Base-by-base conservation (phyloP, 768 basidiomycete genomes). In the Pleurotus citrinopileatus region DNA sequence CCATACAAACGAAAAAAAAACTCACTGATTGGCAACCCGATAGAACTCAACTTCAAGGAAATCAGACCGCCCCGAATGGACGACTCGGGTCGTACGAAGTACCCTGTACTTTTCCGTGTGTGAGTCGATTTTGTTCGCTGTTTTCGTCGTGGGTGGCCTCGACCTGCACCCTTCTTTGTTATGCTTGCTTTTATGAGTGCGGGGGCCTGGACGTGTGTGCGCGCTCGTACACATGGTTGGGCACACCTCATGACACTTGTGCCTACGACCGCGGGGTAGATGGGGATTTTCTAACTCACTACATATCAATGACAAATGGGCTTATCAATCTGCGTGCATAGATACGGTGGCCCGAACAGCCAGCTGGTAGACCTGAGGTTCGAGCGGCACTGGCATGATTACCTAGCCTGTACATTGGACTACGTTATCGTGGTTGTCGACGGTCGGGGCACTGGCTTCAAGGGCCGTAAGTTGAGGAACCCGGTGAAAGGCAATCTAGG, bases 31-130 rank as follows among this genome's bases (percentile, higher is more conserved):
- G 56, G 62, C 53, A 48, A 53, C 56, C 45, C 20, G 19, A 26
- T 61, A 94, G 93, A 92, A 63, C 73, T 98, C 53, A 97, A 97
- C 67, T 89, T 91, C 53, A 79, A 89, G 63, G 95, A 98, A 72
- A 81, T 96, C 60, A 83, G 92, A 13, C 97, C 97, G 15, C 93
- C 94, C 3, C 78, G 81, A 55, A 90, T 98, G 86, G 97, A 99
- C 61, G 86, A 90, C 61, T 88, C 92, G 19, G 97, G 97, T n/a
- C 84, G 91, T 40, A 92, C 89, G 7, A 94, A 96, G 67, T 98
- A 99, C 64, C 91, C 97, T 1, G 94, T 98, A 19, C 74, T 99
- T 25, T 94, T 98, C 76, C 76, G 81, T 40, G 91, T 96, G 83
- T 95, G 66, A 61, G 77, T 70, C 26, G 34, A 25, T 13, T 52